phyloP scores from a whole-genome alignment of 306 rosid genomes.

The Calophaca sinica region DNA sequence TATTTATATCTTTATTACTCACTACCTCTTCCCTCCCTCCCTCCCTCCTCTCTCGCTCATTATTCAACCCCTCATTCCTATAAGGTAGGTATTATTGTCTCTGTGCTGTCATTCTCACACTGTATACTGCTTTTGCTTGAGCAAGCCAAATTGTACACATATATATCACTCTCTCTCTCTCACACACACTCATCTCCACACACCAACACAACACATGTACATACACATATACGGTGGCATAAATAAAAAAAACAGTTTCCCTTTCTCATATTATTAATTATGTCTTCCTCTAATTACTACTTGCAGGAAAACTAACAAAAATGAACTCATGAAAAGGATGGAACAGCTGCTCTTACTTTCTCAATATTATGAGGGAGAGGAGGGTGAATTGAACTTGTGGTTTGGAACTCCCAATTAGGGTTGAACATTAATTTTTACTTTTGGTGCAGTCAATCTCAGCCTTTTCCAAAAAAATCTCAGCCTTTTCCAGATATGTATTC shows the following conservation, averaged over 20 bases:
- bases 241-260: constrained; percentile 27
- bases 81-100: constrained; percentile 51
- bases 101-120: constrained; percentile 75
- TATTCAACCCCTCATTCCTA: constrained; percentile 47
- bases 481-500: constrained; percentile 61
- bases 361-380: background rate
- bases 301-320: constrained; percentile 6
- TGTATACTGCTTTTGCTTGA: constrained; percentile 39
- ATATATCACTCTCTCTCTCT: constrained; percentile 24
- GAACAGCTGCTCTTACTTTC: constrained; percentile 31
- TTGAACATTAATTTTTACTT: no score
- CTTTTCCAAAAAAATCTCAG: no score
- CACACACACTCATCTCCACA: constrained; percentile 33
- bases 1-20: no score
- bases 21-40: constrained; percentile 39
- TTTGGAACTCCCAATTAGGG: constrained; percentile 21
- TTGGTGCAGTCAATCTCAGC: constrained; percentile 35
- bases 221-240: background rate
- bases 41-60: constrained; percentile 34
- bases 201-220: background rate
- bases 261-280: constrained; percentile 47
- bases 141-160: background rate
- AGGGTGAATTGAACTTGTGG: constrained; percentile 29
- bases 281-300: background rate
- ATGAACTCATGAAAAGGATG: constrained; percentile 49